Evolutionary conservation across 2,329 filamentous ascomycete genomes (phyloP).

Genomic region (Fonsecaea multimorphosa): DNA sequence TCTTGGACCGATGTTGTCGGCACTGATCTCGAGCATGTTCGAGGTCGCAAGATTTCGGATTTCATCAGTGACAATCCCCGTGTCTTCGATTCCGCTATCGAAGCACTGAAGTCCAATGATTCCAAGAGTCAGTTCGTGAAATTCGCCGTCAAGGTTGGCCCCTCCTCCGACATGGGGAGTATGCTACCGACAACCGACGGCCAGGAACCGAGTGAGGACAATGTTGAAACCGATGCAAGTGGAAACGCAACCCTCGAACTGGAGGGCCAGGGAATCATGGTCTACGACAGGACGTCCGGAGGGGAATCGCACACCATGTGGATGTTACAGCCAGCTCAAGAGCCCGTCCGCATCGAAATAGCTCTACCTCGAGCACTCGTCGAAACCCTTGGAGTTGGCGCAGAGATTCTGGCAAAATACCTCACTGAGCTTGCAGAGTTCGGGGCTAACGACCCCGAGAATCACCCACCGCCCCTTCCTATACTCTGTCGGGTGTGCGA

Average conservation of each 20-base stretch:
- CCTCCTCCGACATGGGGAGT: constrained; percentile 67
- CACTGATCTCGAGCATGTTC: constrained; percentile 72
- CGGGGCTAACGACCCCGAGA: constrained; percentile 73
- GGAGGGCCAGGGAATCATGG: constrained; percentile 97
- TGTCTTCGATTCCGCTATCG: constrained; percentile 81
- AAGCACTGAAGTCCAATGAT: constrained; percentile 90
- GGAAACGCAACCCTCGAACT: constrained; percentile 66
- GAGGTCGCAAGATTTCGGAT: constrained; percentile 78
- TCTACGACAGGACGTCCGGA: constrained; percentile 86
- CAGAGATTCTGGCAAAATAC: constrained; percentile 92
- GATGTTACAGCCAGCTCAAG: constrained; percentile 94
- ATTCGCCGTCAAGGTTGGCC: constrained; percentile 74
- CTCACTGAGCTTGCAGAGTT: constrained; percentile 87
- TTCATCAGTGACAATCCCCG: constrained; percentile 79
- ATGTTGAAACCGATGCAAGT: constrained; percentile 36
- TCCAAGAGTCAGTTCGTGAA: constrained; percentile 89
- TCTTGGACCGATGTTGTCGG: constrained; percentile 95
- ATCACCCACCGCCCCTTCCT: constrained; percentile 79
- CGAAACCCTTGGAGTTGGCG: constrained; percentile 90
- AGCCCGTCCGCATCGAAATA: constrained; percentile 91
- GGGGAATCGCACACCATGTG: constrained; percentile 91
- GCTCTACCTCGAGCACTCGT: constrained; percentile 88
- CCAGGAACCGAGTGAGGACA: constrained; percentile 42
- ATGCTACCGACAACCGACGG: constrained; percentile 45
- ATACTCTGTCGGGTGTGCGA: constrained; percentile 97